These are phyloP conservation scores for Pterocarpus santalinus DNA, from an alignment of 306 rosid species.

Conservation along the genomic window DNA sequence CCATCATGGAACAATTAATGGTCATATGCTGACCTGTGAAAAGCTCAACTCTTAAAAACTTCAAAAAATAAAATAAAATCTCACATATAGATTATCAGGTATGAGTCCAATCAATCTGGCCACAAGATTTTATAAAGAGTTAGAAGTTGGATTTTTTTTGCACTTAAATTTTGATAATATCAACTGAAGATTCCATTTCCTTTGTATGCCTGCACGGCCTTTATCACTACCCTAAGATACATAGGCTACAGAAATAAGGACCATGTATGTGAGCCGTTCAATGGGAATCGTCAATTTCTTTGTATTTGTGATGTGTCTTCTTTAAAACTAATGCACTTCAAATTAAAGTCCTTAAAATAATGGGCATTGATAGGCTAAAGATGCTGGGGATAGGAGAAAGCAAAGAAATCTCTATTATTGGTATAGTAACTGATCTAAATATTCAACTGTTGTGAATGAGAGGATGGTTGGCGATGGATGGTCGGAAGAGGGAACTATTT, in stretches of 20 bases:
- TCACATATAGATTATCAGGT: neutral
- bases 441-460: constrained; percentile 31
- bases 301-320: neutral
- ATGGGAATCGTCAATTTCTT: neutral
- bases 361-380: neutral
- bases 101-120: neutral
- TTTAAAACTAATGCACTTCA: neutral
- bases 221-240: neutral
- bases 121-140: neutral
- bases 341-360: neutral
- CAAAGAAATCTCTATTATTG: neutral
- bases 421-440: constrained; percentile 41
- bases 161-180: neutral
- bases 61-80: too few relatives aligned
- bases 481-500: constrained; percentile 28
- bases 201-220: neutral
- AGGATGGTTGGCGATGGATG: constrained; percentile 43
- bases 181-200: too few relatives aligned
- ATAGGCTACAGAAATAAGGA: neutral
- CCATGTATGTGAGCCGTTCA: too few relatives aligned
- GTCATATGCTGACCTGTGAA: constrained; percentile 37
- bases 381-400: neutral
- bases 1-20: constrained; percentile 48
- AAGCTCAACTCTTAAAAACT: constrained; percentile 10
- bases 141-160: neutral